Evolutionary conservation across 139 green algal genomes (phyloP), one percentile per base, ranked within the genome.

Genomic region (Coelastrella sp.): DNA sequence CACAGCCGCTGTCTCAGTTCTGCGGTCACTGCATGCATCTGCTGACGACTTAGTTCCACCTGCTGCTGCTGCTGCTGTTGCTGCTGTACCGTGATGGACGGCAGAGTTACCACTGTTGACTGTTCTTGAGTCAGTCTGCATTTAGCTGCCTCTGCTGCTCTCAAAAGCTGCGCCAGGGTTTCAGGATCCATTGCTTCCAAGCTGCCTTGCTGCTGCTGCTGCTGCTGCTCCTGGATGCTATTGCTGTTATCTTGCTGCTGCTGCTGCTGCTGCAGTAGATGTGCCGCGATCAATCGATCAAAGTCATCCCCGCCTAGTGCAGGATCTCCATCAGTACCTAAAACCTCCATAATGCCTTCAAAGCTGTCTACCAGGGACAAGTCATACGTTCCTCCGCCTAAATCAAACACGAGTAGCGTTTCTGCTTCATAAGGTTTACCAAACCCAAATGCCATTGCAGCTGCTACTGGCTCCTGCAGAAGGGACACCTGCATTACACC

Each of bases 371-470:
- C 87, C 7, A 99, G 57, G 73, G 92, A 93, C 27, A 98, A 83
- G 78, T 99, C 97, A 68, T 95, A 94, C 0, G 97, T 99, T 63
- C 97, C 97, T 7, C 97, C 97, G 1, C 97, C 97, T 35, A 98
- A 89, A 88, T 99, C 97, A 89, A 98, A 95, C 82, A 99, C 96
- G 35, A 98, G 94, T 73, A 98, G 87, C 0, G 93, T 96, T 35
- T 95, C 92, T 15, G 91, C 59, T 87, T 93, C 22, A 57, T 88
- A 68, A 87, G 85, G 61, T 88, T 91, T 91, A 63, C 94, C 94
- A 56, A 97, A 96, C 81, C 96, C 96, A 90, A 98, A 96, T 5
- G 96, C 96, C 66, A 98, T 92, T 12, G 96, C 95, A 5, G 95
- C 96, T 20, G 95, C 96, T 61, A 97, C 95, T 22, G 96, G 95